These are phyloP conservation scores for Chalaropsis ovoidea DNA, from an alignment of 2,329 filamentous ascomycete species.

Conservation along the genomic window DNA sequence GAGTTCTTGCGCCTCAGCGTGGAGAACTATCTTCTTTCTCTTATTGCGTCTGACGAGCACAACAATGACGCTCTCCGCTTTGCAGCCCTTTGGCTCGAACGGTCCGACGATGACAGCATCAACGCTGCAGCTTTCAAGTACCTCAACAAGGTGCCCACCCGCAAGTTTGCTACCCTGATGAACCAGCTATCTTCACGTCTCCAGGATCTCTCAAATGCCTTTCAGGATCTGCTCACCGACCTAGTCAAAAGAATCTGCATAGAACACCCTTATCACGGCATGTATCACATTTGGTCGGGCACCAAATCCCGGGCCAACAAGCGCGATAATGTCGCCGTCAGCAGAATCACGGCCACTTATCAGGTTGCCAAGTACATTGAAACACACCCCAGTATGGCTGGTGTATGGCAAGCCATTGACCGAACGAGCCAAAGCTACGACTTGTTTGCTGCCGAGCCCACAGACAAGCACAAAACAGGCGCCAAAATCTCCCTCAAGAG, in stretches of 20 bases:
- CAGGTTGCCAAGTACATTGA: constrained; percentile 54
- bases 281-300: constrained; percentile 91
- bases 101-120: constrained; percentile 62
- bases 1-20: constrained; percentile 80
- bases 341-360: constrained; percentile 63
- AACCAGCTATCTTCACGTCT: constrained; percentile 94
- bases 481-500: constrained; percentile 55
- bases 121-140: constrained; percentile 66
- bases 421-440: constrained; percentile 60
- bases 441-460: constrained; percentile 53
- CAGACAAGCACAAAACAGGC: constrained; percentile 57
- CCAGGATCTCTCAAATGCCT: constrained; percentile 57
- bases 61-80: constrained; percentile 87
- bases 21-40: constrained; percentile 81
- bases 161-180: constrained; percentile 87
- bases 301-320: constrained; percentile 57
- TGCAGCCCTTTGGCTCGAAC: constrained; percentile 86
- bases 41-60: constrained; percentile 76
- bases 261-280: constrained; percentile 91
- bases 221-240: constrained; percentile 64
- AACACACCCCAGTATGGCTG: constrained; percentile 41
- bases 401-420: constrained; percentile 61
- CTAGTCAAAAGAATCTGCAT: constrained; percentile 75
- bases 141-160: constrained; percentile 65
- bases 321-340: constrained; percentile 64